phyloP scores from a whole-genome alignment of 495 filamentous ascomycete genomes.

The Pyrenopolyporus hunteri region DNA sequence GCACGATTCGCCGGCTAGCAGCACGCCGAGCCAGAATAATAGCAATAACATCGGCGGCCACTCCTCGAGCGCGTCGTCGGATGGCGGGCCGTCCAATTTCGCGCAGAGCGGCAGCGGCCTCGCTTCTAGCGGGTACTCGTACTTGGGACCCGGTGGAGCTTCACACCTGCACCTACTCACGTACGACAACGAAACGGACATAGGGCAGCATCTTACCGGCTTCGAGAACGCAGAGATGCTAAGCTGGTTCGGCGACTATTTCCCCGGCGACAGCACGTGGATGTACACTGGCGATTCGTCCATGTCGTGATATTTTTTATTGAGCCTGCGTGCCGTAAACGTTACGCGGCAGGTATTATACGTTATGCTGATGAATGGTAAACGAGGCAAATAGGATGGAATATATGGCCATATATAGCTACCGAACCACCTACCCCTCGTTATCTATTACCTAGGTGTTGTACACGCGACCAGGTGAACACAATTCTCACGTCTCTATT shows the following conservation, averaged over 20 bases:
- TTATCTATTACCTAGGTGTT: background rate
- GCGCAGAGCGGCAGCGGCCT: conserved; percentile 48
- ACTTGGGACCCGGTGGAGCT: conserved; percentile 47
- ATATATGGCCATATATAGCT: conserved; percentile 1
- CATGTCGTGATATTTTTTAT: conserved; percentile 19
- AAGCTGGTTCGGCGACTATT: conserved; percentile 69
- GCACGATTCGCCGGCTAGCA: conserved; percentile 44
- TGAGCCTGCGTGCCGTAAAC: background rate
- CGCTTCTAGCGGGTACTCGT: conserved; percentile 49
- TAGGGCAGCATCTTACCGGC: conserved; percentile 54
- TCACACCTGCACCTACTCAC: conserved; percentile 40
- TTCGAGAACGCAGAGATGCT: conserved; percentile 76
- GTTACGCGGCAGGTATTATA: no score
- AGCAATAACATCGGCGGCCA: background rate
- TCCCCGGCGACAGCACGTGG: conserved; percentile 67
- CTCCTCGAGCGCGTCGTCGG: conserved; percentile 9
- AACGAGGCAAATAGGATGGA: background rate
- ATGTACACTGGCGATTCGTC: conserved; percentile 45
- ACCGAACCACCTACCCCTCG: background rate
- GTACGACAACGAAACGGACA: conserved; percentile 53
- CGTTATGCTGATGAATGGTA: background rate
- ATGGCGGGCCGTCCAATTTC: conserved; percentile 44
- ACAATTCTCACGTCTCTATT: no score
- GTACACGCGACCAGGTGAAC: no score
- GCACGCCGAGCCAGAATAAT: conserved; percentile 30